A percentile compares a stretch with the other conserved stretches of the same genome.
Evolutionary conservation across 805 yeast genomes (phyloP).

Genomic region (Candida yuanshanica): DNA sequence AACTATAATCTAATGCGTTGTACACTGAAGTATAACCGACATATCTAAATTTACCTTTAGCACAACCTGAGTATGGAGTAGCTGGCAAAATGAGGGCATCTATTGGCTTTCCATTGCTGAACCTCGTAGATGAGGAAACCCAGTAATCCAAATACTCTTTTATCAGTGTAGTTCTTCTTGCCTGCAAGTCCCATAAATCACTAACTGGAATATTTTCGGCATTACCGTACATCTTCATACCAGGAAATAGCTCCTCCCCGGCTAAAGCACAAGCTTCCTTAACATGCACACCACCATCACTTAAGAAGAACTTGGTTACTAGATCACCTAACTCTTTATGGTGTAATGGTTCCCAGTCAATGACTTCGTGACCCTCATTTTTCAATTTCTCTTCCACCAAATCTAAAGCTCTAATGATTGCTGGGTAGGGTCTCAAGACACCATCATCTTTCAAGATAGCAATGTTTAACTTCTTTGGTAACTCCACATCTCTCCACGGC

Average conservation of each 20-base stretch:
- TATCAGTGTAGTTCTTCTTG: slow-evolving; percentile 32
- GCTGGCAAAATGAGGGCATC: slow-evolving; percentile 44
- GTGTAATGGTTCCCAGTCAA: slow-evolving; percentile 39
- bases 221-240: slow-evolving; percentile 34
- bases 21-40: slow-evolving; percentile 46
- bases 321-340: slow-evolving; percentile 30
- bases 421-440: slow-evolving; percentile 42
- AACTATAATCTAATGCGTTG: slow-evolving; percentile 51
- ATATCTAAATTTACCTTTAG: slow-evolving; percentile 17
- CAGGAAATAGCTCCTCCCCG: slow-evolving; percentile 43
- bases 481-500: slow-evolving; percentile 35
- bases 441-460: slow-evolving; percentile 40
- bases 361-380: slow-evolving; percentile 45
- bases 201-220: slow-evolving; percentile 31
- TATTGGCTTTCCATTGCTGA: slow-evolving; percentile 35
- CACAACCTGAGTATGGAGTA: slow-evolving; percentile 31
- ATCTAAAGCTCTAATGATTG: slow-evolving; percentile 40
- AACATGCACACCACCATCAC: slow-evolving; percentile 36
- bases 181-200: slow-evolving; percentile 39
- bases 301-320: slow-evolving; percentile 29
- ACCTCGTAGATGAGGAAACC: slow-evolving; percentile 30
- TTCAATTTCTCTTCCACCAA: slow-evolving; percentile 25
- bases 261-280: slow-evolving; percentile 29
- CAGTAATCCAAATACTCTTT: slow-evolving; percentile 38
- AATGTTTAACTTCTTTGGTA: slow-evolving; percentile 35